phyloP scores from a whole-genome alignment of 176 grass and related monocot species.

The Phragmites australis region DNA sequence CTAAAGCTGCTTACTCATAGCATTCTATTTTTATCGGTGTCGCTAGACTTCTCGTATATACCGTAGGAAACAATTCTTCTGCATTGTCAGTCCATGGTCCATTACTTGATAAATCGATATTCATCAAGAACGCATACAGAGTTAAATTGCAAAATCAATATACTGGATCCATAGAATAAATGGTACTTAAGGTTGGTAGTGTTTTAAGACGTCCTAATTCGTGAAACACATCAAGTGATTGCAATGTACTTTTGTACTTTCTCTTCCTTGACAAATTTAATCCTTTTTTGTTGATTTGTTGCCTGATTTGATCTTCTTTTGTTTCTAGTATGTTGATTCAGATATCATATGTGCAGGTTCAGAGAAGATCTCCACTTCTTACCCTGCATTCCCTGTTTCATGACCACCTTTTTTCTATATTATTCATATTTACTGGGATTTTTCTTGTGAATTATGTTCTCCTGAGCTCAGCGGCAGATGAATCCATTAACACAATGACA shows the following conservation, averaged over 20 bases:
- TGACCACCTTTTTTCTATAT: constrained; percentile 76
- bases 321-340: constrained; percentile 7
- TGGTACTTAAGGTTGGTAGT: not conserved
- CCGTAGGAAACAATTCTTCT: constrained; percentile 2
- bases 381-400: constrained; percentile 62
- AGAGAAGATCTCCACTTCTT: constrained; percentile 40
- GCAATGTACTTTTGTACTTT: not conserved
- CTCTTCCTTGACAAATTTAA: not conserved
- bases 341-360: constrained; percentile 56
- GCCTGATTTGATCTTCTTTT: not conserved
- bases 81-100: not conserved
- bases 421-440: constrained; percentile 81
- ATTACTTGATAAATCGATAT: not conserved
- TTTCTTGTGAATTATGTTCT: constrained; percentile 85
- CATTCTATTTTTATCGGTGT: not conserved
- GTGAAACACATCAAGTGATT: not conserved
- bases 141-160: not conserved
- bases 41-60: not conserved
- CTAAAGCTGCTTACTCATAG: not conserved
- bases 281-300: not conserved
- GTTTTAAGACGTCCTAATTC: not conserved
- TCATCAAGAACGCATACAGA: not conserved
- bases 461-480: constrained; percentile 67
- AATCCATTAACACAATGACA: constrained; percentile 45
- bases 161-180: not conserved